Evolutionary conservation across 2,329 filamentous ascomycete species (phyloP).

Genomic region (Mariannaea elegans): DNA sequence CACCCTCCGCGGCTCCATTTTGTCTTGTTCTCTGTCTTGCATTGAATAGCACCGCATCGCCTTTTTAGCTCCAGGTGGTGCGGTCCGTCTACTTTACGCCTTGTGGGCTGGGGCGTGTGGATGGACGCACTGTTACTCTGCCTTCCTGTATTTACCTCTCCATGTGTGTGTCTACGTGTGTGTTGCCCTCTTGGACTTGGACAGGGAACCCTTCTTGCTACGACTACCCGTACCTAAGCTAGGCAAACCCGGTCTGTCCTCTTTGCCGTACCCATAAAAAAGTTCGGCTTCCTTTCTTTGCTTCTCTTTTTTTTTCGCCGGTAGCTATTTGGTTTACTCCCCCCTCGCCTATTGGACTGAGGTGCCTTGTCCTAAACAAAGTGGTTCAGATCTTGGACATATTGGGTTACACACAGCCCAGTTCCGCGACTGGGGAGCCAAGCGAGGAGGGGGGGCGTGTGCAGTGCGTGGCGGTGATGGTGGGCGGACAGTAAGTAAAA

Average conservation of each 20-base stretch:
- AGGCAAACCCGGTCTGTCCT: constrained; percentile 25
- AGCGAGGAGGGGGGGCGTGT: background rate
- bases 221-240: constrained; percentile 2
- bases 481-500: constrained; percentile 1
- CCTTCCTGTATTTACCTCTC: background rate
- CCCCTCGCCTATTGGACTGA: constrained; percentile 43
- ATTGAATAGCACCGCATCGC: constrained; percentile 1
- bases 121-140: background rate
- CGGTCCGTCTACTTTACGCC: background rate
- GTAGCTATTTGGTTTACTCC: constrained; percentile 22
- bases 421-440: constrained; percentile 22
- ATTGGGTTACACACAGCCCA: constrained; percentile 46
- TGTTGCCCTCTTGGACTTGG: background rate
- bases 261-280: constrained; percentile 35
- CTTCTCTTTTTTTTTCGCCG: no score
- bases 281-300: no score
- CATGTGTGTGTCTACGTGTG: background rate
- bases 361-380: constrained; percentile 44
- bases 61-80: background rate
- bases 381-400: constrained; percentile 48
- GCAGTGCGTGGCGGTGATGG: background rate
- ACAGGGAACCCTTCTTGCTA: background rate
- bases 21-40: constrained; percentile 18
- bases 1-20: background rate
- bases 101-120: background rate